These are phyloP conservation scores for Xylariaceae sp. DNA, from an alignment of 2,329 filamentous ascomycete genomes.

Conservation along the genomic window DNA sequence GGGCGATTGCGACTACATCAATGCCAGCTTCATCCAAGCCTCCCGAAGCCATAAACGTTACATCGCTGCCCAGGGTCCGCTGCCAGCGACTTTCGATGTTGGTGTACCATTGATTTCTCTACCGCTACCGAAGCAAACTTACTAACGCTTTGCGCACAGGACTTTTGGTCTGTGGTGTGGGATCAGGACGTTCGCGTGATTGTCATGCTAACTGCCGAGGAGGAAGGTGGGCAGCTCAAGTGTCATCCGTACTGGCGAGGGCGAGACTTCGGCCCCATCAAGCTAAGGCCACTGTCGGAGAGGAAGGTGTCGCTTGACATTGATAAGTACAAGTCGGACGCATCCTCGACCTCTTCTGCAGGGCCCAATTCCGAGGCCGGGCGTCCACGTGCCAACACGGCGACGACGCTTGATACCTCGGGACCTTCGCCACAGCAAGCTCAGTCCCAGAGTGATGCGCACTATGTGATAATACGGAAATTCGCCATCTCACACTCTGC, in stretches of 20 bases:
- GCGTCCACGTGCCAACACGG: slow-evolving; percentile 51
- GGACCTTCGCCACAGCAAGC: slow-evolving; percentile 25
- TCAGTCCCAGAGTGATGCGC: slow-evolving; percentile 47
- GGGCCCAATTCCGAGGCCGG: slow-evolving; percentile 33
- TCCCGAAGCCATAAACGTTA: slow-evolving; percentile 83
- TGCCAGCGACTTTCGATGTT: slow-evolving; percentile 87
- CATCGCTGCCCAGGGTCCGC: slow-evolving; percentile 89
- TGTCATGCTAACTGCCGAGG: slow-evolving; percentile 93
- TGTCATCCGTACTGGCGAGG: slow-evolving; percentile 91
- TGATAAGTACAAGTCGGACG: slow-evolving; percentile 42
- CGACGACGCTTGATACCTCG: slow-evolving; percentile 36
- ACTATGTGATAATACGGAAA: slow-evolving; percentile 78
- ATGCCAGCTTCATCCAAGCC: slow-evolving; percentile 81
- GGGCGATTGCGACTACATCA: slow-evolving; percentile 86
- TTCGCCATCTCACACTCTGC: slow-evolving; percentile 74
- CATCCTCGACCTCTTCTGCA: slow-evolving; percentile 30
- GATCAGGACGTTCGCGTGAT: slow-evolving; percentile 92
- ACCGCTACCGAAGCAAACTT: not conserved
- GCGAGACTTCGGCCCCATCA: slow-evolving; percentile 70
- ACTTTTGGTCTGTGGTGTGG: slow-evolving; percentile 98
- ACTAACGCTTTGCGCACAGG: slow-evolving; percentile 46
- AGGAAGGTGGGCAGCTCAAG: slow-evolving; percentile 88
- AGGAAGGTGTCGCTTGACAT: slow-evolving; percentile 75
- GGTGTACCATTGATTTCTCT: slow-evolving; percentile 31
- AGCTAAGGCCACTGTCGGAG: slow-evolving; percentile 72